A percentile compares a stretch with the other conserved stretches of the same genome.
Conservation (phyloP, 129 eudicot species). For the Pseudognaphalium luteoalbum region DNA sequence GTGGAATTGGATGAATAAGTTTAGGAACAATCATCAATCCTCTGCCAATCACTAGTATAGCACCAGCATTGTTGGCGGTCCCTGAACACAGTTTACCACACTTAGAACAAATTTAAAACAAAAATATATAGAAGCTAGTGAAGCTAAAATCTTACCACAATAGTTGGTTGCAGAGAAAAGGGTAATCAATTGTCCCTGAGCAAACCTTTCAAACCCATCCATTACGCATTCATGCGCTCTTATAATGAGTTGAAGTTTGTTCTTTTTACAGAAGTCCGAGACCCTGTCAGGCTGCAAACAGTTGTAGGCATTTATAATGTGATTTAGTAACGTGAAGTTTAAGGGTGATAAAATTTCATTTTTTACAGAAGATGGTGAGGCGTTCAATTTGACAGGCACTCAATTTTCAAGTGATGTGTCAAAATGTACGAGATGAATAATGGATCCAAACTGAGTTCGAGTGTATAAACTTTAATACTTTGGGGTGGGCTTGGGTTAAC, state of each 20-base stretch:
- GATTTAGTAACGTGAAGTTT: background rate
- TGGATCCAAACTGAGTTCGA: background rate
- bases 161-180: conserved; percentile 98
- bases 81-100: conserved; percentile 46
- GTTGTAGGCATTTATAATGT: background rate
- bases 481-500: background rate
- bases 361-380: background rate
- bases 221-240: conserved; percentile 97
- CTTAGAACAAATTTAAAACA: background rate
- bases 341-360: background rate
- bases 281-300: conserved; percentile 94
- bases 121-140: background rate
- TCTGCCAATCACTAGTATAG: conserved; percentile 89
- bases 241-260: conserved; percentile 87
- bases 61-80: conserved; percentile 96
- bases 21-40: conserved; percentile 90
- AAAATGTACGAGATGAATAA: background rate
- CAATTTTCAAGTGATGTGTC: background rate
- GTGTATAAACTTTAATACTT: background rate
- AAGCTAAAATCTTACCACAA: conserved; percentile 57
- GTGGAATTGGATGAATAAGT: conserved; percentile 92
- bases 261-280: conserved; percentile 87
- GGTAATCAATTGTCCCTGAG: conserved; percentile 93
- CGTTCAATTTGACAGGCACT: background rate
- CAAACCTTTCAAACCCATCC: conserved; percentile 97